Percentiles rank a stretch among this genome's conserved stretches.
Evolutionary conservation across 2,329 filamentous ascomycete genomes (phyloP).

Genomic region (Calonectria naviculata): DNA sequence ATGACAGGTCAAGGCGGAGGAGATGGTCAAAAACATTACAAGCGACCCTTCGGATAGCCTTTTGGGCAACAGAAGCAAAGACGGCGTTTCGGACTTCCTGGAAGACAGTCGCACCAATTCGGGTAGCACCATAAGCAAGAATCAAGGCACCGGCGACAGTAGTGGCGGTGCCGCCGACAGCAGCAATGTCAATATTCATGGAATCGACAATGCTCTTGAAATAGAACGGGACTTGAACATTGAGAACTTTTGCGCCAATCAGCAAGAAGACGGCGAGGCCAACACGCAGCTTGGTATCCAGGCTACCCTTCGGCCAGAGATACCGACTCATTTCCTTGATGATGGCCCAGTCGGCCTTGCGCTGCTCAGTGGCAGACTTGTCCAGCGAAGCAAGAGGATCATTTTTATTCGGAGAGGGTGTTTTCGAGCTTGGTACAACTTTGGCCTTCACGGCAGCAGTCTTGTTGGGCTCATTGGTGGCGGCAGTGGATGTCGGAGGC

Average conservation of each 20-base stretch:
- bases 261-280: constrained; percentile 85
- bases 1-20: constrained; percentile 88
- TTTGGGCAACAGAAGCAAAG: constrained; percentile 96
- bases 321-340: constrained; percentile 98
- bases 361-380: constrained; percentile 82
- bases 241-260: constrained; percentile 91
- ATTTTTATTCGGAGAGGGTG: constrained; percentile 33
- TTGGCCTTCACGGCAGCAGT: constrained; percentile 32
- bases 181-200: constrained; percentile 95
- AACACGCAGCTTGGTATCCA: constrained; percentile 81
- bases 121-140: constrained; percentile 88
- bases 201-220: constrained; percentile 98
- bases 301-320: constrained; percentile 90
- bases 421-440: constrained; percentile 30
- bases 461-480: constrained; percentile 32
- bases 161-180: constrained; percentile 86
- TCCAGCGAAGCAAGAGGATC: constrained; percentile 48
- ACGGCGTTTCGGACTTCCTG: constrained; percentile 96
- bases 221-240: constrained; percentile 98
- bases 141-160: constrained; percentile 94
- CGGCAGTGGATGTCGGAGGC: constrained; percentile 27
- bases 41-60: constrained; percentile 92
- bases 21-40: constrained; percentile 93
- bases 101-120: constrained; percentile 89
- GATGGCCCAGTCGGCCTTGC: constrained; percentile 97